These are phyloP conservation scores for Yamadazyma spencermartinsiae DNA, from an alignment of 1,139 yeast genomes.

Conservation along the genomic window DNA sequence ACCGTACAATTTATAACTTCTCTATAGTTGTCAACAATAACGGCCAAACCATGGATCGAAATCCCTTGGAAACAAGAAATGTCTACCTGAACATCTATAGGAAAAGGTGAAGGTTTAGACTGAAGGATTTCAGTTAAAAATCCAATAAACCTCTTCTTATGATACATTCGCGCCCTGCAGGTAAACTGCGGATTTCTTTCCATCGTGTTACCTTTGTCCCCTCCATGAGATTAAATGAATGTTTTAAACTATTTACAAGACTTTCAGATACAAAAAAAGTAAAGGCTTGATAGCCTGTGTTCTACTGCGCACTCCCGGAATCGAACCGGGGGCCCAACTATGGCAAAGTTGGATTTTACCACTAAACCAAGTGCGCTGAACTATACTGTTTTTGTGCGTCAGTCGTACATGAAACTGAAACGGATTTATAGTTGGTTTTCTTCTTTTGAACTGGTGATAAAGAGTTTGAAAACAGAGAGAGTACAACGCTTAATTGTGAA, in stretches of 20 bases:
- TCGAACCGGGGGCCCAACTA: constrained; percentile 6
- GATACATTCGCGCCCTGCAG: not conserved
- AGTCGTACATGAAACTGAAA: too few relatives aligned
- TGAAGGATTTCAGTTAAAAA: constrained; percentile 1
- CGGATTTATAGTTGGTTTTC: too few relatives aligned
- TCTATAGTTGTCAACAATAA: not conserved
- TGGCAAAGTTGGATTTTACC: constrained; percentile 5
- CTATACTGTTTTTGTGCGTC: too few relatives aligned
- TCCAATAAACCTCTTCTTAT: constrained; percentile 1
- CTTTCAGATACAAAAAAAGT: too few relatives aligned
- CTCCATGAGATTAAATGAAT: too few relatives aligned
- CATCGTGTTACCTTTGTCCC: too few relatives aligned
- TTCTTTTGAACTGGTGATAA: too few relatives aligned
- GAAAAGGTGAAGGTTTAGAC: not conserved
- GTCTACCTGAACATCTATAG: not conserved
- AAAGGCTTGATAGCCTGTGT: too few relatives aligned
- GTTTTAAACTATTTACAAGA: too few relatives aligned
- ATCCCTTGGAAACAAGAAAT: constrained; percentile 1
- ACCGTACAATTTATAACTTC: not conserved
- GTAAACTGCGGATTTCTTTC: too few relatives aligned
- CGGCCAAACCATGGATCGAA: not conserved
- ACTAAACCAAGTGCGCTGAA: constrained; percentile 4
- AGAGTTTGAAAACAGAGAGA: too few relatives aligned
- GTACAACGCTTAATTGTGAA: too few relatives aligned
- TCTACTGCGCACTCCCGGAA: constrained; percentile 4